Conservation (phyloP, 2,329 filamentous ascomycete species). For the Botrytis sinoallii region DNA sequence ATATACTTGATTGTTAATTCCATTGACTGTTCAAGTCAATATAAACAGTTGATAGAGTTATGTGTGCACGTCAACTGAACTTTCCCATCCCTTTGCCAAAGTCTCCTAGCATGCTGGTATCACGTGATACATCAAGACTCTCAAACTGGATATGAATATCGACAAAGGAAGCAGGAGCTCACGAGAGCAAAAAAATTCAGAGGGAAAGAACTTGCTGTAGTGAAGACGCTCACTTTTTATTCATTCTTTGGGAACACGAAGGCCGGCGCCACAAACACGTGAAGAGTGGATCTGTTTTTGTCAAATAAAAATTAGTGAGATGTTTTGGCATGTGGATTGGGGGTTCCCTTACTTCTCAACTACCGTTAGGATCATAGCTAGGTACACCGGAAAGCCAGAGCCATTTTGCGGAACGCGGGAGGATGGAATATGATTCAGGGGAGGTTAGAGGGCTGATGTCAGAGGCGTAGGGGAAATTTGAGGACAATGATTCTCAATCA, state of each 20-base stretch:
- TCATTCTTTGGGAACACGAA: neutral
- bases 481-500: too few relatives aligned
- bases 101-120: neutral
- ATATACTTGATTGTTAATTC: neutral
- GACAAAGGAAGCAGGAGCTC: neutral
- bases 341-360: conserved; percentile 8
- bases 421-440: neutral
- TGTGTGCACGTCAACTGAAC: neutral
- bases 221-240: neutral
- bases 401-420: neutral
- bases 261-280: neutral
- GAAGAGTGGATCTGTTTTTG: neutral
- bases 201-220: neutral
- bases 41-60: too few relatives aligned
- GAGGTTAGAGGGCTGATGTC: neutral
- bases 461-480: neutral
- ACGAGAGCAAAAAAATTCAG: neutral
- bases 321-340: neutral
- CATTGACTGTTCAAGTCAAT: neutral
- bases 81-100: neutral
- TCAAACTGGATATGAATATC: neutral
- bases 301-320: neutral
- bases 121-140: neutral
- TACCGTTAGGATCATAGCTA: neutral
- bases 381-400: neutral